Conservation (phyloP, 2,329 filamentous ascomycete genomes). For the Colletotrichum lindemuthianum region DNA sequence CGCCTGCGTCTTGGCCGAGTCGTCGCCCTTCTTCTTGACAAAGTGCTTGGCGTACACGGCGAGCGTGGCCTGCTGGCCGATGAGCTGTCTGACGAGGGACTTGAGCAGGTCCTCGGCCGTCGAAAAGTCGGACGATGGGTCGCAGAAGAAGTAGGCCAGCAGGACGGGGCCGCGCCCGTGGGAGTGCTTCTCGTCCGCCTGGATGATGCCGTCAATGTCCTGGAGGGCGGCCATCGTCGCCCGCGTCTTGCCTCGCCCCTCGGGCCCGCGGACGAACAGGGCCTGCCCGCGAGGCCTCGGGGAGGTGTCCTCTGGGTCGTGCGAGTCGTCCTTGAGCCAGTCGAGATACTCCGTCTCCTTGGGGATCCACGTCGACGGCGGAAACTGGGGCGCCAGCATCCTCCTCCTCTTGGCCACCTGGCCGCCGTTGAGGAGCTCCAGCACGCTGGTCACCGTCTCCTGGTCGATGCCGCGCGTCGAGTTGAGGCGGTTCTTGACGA, state of each 20-base stretch:
- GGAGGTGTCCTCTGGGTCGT: slow-evolving; percentile 1
- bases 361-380: slow-evolving; percentile 51
- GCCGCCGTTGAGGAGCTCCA: slow-evolving; percentile 46
- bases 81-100: slow-evolving; percentile 51
- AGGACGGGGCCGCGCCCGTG: slow-evolving; percentile 42
- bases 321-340: slow-evolving; percentile 44
- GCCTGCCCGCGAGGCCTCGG: slow-evolving; percentile 42
- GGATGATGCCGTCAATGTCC: slow-evolving; percentile 46
- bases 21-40: slow-evolving; percentile 45
- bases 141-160: slow-evolving; percentile 55
- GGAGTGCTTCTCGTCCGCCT: slow-evolving; percentile 35
- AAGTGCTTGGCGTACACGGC: slow-evolving; percentile 50
- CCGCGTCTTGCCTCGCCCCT: slow-evolving; percentile 54
- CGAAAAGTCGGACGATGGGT: slow-evolving; percentile 47
- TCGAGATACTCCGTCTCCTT: slow-evolving; percentile 48
- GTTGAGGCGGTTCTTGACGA: slow-evolving; percentile 50
- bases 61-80: slow-evolving; percentile 45
- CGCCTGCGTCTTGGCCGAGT: slow-evolving; percentile 41
- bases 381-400: slow-evolving; percentile 42
- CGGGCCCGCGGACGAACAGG: slow-evolving; percentile 52
- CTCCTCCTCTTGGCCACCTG: slow-evolving; percentile 48
- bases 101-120: slow-evolving; percentile 54
- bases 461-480: slow-evolving; percentile 49
- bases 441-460: slow-evolving; percentile 44
- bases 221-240: slow-evolving; percentile 51